Conservation (phyloP, 2,329 filamentous ascomycete genomes). For the Diplodia mutila region DNA sequence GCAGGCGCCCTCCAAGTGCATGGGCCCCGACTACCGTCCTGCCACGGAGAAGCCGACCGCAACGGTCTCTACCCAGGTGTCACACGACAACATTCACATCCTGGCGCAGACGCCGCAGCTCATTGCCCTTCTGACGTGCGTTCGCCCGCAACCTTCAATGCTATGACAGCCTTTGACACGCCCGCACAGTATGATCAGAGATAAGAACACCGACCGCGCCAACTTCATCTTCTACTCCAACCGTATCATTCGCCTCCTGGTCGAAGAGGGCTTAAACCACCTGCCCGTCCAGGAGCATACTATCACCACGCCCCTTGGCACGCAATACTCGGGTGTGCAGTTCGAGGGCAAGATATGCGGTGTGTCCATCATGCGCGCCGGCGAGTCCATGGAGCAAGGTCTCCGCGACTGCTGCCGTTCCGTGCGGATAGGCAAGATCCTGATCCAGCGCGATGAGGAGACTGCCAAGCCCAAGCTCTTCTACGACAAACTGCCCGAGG, state of each 20-base stretch:
- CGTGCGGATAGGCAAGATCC: conserved; percentile 97
- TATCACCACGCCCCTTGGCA: conserved; percentile 88
- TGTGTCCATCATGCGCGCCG: conserved; percentile 97
- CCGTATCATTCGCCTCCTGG: conserved; percentile 91
- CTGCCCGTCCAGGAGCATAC: conserved; percentile 86
- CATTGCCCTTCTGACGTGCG: conserved; percentile 96
- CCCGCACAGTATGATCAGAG: conserved; percentile 82
- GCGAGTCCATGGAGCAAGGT: conserved; percentile 98
- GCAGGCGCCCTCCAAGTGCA: conserved; percentile 58
- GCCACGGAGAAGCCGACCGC: conserved; percentile 80
- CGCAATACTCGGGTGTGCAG: conserved; percentile 84
- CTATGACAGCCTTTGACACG: conserved; percentile 2
- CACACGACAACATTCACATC: conserved; percentile 85
- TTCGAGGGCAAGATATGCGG: conserved; percentile 99
- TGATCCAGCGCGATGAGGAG: conserved; percentile 97
- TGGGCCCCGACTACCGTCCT: conserved; percentile 79
- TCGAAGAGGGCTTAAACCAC: conserved; percentile 97
- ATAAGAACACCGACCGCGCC: conserved; percentile 83
- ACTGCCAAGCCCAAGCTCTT: conserved; percentile 90
- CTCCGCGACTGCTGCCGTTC: conserved; percentile 94
- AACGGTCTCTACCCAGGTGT: conserved; percentile 82
- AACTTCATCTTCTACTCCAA: conserved; percentile 99
- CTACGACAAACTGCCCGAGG: conserved; percentile 95
- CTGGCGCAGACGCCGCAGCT: conserved; percentile 93
- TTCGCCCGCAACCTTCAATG: conserved; percentile 33